Conservation (phyloP, 169 alveolate genomes). For the Cryptosporidium viatorum region DNA sequence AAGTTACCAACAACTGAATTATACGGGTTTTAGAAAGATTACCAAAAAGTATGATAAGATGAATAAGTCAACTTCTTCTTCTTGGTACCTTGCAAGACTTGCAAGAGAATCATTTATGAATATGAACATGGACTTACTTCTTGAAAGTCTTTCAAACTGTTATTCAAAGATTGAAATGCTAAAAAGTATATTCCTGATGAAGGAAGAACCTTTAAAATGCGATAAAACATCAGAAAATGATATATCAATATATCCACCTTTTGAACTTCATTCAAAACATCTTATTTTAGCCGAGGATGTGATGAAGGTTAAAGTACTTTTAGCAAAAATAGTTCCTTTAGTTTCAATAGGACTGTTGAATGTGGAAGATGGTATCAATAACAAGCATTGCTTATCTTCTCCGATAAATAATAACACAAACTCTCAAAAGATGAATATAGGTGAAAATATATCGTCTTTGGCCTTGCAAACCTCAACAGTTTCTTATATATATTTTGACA, state of each 20-base stretch:
- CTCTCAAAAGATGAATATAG: constrained; percentile 13
- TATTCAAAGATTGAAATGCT: constrained; percentile 17
- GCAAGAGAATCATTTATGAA: constrained; percentile 80
- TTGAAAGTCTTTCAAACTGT: constrained; percentile 52
- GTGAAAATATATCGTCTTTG: constrained; percentile 7
- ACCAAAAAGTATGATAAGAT: constrained; percentile 84
- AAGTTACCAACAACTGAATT: constrained; percentile 78
- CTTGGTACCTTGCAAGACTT: constrained; percentile 78
- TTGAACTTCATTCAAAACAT: constrained; percentile 58
- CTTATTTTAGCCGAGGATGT: constrained; percentile 57
- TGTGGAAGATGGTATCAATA: background rate
- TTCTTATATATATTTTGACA: constrained; percentile 63
- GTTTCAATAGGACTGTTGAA: constrained; percentile 50
- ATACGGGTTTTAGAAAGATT: constrained; percentile 83
- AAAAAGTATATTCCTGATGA: background rate
- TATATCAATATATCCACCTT: background rate
- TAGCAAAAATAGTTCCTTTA: constrained; percentile 30
- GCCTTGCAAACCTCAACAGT: constrained; percentile 56
- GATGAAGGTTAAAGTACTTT: constrained; percentile 66
- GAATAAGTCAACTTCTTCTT: constrained; percentile 78
- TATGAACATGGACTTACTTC: constrained; percentile 75
- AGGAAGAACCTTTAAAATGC: background rate
- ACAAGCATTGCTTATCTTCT: constrained; percentile 1
- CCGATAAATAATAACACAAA: constrained; percentile 4
- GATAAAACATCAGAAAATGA: background rate